These are phyloP conservation scores for Starmerella potacharoeniae DNA, from an alignment of 805 yeast genomes.

Conservation along the genomic window DNA sequence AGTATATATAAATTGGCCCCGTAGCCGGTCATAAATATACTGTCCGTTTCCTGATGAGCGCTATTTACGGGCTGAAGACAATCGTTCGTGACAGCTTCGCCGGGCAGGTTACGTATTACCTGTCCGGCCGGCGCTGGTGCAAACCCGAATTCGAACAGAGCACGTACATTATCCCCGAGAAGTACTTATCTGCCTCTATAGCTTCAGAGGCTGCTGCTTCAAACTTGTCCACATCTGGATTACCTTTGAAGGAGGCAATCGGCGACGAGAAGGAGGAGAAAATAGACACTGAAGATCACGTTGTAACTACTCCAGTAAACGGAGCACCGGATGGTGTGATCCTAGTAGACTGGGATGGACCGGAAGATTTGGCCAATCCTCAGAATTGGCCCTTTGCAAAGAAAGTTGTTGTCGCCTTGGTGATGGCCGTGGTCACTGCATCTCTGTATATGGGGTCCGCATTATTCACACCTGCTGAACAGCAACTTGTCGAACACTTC, in stretches of 20 bases:
- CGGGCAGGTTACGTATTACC: background rate
- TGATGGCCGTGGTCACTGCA: background rate
- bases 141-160: background rate
- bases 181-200: background rate
- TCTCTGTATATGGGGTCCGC: background rate
- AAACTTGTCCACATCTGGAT: background rate
- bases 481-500: background rate
- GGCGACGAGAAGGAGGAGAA: background rate
- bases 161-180: background rate
- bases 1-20: too few species aligned
- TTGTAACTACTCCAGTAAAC: background rate
- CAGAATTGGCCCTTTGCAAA: background rate
- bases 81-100: constrained; percentile 7
- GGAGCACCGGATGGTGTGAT: background rate
- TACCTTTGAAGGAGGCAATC: background rate
- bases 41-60: background rate
- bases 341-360: background rate
- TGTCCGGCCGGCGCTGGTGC: background rate
- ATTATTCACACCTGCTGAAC: background rate
- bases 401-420: background rate
- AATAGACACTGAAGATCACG: background rate
- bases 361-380: background rate
- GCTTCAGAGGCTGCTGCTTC: background rate
- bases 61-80: background rate
- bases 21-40: too few species aligned